Base-by-base conservation (phyloP, 208 protist species). In the Trypanosoma avium region DNA sequence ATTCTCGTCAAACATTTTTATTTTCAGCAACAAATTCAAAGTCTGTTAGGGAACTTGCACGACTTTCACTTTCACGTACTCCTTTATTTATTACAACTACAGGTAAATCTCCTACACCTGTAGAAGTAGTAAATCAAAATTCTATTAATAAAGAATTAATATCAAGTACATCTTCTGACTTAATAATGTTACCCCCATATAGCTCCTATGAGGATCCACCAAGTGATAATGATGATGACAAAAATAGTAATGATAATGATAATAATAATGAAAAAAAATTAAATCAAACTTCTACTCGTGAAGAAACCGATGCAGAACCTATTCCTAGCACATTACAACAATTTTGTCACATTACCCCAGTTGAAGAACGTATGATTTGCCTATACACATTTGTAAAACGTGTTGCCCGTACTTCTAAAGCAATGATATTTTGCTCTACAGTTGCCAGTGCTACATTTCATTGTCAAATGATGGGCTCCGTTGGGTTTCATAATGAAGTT, bases 351-450 rank as follows among this genome's bases (percentile, higher is more conserved):
- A 79, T 96, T 46, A 86, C 89, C 4, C 75, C 83, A 0, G 50
- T 82, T n/a, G 61, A 88, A 35, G 77, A 90, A 46, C 83, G 88
- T 5, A 72, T 96, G 40, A 73, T 77, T 46, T 72, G 58, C 45
- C 82, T 99, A 8, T 99, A 98, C 75, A 96, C 92, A 15, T 99
- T 99, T 79, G 77, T 99, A 13, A 98, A 98, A 79, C 97, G 96
- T 57, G 92, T 98, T 13, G 97, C 98, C 30, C 97, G 98, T 53
- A 88, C 75, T n/a, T 74, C 73, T 33, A 95, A 98, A 79, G 83
- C 98, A 43, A 99, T 99, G 81, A 85, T 99, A 46, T 99, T 99
- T 86, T 95, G 99, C 67, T 98, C 94, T 15, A 97, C 93, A 22
- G 97, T 98, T 61, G 97, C 98, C 36, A 95, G 90, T 30, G 97